Base-by-base conservation (phyloP, 108 stramenopile species). In the Licmophora abbreviata region DNA sequence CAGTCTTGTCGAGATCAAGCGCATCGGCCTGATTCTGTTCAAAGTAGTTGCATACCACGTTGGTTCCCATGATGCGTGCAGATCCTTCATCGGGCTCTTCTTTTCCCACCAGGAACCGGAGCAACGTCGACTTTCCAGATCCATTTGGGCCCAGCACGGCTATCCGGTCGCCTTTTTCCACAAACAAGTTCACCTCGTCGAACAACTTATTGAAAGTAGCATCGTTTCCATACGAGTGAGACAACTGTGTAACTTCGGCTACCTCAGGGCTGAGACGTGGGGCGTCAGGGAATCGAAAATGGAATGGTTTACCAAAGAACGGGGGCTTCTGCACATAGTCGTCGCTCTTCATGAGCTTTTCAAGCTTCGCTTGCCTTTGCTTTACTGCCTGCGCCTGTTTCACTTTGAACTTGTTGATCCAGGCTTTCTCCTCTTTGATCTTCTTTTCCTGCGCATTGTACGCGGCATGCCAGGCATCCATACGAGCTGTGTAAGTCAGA, bases 11-110 rank as follows among this genome's bases (percentile, higher is more conserved):
- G 37, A 92, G 53, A 59, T 95, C 92, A 17, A 97, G 61, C 0
- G 77, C 93, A 70, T 97, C 96, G 0, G 94, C 94, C 59, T 92
- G 89, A 61, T 97, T 94, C 51, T 97, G 96, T 71, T 93, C 94
- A 69, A 95, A 95, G 55, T 95, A 94, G 30, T 81, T 75, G 25
- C 69, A 58, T n/a, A 72, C 73, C 6, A 95, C 90, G 59, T 90
- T 94, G 28, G 59, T 47, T 4, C 90, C 92, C 10, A 81, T 66
- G 15, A 92, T 65, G 29, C 56, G 52, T 7, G 83, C 82, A 5
- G 62, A 36, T 4, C 95, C 95, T 23, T 77, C 51, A 37, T 76
- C 68, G 4, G 93, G 84, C 0, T 51, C 56, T 59, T 96, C 95
- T 40, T 60, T 76, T 17, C 88, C 93, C 24, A 87, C 67, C 9